Conservation (phyloP, 2,329 filamentous ascomycete species). For the Colletotrichum graminicola region DNA sequence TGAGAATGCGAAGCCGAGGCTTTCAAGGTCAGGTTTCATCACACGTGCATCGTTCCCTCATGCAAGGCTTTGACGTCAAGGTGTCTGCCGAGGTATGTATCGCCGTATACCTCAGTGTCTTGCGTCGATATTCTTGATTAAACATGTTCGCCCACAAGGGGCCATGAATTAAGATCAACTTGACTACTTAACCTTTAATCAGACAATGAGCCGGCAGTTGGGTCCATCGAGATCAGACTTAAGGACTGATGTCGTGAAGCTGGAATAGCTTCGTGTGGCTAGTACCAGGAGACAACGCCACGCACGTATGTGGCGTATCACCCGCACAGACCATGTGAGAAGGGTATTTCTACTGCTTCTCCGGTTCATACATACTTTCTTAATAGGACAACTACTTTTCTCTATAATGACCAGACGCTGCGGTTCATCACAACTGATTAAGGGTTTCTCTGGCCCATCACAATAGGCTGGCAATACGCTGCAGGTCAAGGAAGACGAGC, state of each 20-base stretch:
- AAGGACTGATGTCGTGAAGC: no score
- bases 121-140: background rate
- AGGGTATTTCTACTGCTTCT: no score
- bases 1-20: conserved; percentile 2
- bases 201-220: background rate
- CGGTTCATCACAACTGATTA: no score
- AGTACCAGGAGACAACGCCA: no score
- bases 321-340: no score
- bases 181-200: no score
- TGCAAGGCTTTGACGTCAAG: background rate
- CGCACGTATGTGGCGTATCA: no score
- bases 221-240: no score
- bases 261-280: no score
- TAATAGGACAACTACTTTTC: no score
- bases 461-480: background rate
- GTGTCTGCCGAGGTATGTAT: background rate
- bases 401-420: no score
- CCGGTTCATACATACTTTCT: no score
- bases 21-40: background rate
- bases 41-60: background rate
- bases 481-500: background rate
- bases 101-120: background rate
- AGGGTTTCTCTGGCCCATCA: background rate
- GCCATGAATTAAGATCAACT: background rate
- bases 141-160: background rate